Base-by-base conservation (phyloP, 495 filamentous ascomycete genomes). In the Penicillium roqueforti region DNA sequence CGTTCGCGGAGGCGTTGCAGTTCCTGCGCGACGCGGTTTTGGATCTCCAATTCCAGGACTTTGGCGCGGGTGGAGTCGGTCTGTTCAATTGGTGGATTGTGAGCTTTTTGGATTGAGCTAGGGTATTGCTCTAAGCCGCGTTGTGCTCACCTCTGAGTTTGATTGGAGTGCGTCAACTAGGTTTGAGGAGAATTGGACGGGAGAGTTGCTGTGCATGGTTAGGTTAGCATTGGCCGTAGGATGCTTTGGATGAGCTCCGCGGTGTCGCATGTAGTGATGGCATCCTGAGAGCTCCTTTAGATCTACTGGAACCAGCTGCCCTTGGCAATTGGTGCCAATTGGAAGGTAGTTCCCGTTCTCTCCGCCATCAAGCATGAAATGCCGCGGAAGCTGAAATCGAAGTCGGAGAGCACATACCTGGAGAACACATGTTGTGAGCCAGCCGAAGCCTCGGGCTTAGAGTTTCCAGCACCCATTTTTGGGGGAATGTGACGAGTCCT, bases 61-160 rank as follows among this genome's bases (percentile, higher is more conserved):
- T 88, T 88, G 60, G 85, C 76, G 63, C 93, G 92, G 56, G 89
- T 89, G 43, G 85, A 82, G 75, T 98, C 90, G 70, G 85, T 89
- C 91, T 96, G 71, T 54, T 47, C 43, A 40, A 23, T 20, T 60
- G 48, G 45, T 47, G 61, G 42, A 51, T 57, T 47, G 26, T 62
- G 34, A 9, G 32, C 23, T 58, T 31, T 46, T 47, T 61, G 32
- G n/a, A 23, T 52, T 29, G 32, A 31, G 13, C 53, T 58, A 37
- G 22, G 36, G 55, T 23, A 25, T 45, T 57, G 41, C 41, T 29
- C 39, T 43, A 23, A 25, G 50, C 14, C 7, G 1, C 2, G 32
- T 8, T 42, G 55, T 36, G 60, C 76, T 63, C 76, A 96, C 93
- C 84, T 97, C 91, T 55, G 83, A 80, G 76, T 84, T 95, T 56